phyloP scores from a whole-genome alignment of 805 yeast genomes.

The Lipomyces lipofer region DNA sequence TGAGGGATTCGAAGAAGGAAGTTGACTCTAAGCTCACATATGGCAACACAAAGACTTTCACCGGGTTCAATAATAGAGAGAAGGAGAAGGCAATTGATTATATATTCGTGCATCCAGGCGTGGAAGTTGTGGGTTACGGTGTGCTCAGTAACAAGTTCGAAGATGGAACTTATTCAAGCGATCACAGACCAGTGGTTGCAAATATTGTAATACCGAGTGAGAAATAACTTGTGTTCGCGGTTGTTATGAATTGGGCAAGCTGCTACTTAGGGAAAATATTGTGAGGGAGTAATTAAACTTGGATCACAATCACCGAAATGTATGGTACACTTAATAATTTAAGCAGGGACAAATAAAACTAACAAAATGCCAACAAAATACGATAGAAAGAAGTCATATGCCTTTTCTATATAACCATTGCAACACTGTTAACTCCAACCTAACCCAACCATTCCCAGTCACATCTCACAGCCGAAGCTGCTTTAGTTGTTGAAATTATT shows the following conservation, averaged over 20 bases:
- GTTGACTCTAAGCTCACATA: conserved; percentile 42
- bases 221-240: background rate
- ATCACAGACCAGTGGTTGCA: conserved; percentile 27
- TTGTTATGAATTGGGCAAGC: too few species aligned
- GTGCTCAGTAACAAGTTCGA: conserved; percentile 23
- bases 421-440: too few species aligned
- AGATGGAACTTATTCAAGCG: conserved; percentile 19
- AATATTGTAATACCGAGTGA: conserved; percentile 7
- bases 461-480: too few species aligned
- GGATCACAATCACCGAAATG: too few species aligned
- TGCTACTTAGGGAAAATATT: too few species aligned
- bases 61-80: conserved; percentile 47
- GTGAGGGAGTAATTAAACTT: too few species aligned
- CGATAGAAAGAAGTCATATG: too few species aligned
- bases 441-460: too few species aligned
- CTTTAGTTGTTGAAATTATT: too few species aligned
- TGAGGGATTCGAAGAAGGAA: conserved; percentile 41
- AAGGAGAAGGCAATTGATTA: conserved; percentile 44
- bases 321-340: background rate
- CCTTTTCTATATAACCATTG: too few species aligned
- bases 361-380: background rate
- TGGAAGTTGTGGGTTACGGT: conserved; percentile 5
- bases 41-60: conserved; percentile 50
- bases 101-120: conserved; percentile 35
- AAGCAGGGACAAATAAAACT: background rate